Conservation (phyloP, 805 yeast species). For the Suhomyces kilbournensis region DNA sequence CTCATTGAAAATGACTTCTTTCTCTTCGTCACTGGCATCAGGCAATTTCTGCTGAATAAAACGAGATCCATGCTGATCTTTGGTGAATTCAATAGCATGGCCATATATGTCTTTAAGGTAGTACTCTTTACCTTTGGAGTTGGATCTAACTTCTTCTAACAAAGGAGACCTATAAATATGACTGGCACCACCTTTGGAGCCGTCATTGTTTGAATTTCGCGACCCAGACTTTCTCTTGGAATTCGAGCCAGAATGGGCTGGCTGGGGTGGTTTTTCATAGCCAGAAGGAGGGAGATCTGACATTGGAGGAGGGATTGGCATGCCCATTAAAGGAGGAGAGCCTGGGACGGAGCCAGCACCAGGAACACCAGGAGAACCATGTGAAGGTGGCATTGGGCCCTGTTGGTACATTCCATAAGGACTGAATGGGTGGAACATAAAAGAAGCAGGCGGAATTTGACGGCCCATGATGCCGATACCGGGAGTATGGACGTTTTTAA, state of each 20-base stretch:
- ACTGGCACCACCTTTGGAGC: conserved; percentile 18
- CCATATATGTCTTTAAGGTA: conserved; percentile 75
- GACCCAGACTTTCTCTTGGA: conserved; percentile 19
- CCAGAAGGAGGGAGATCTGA: conserved; percentile 6
- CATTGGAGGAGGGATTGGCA: conserved; percentile 3
- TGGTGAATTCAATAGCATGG: conserved; percentile 85
- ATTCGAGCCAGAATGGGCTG: conserved; percentile 1
- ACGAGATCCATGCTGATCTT: conserved; percentile 96
- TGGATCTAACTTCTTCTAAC: conserved; percentile 79
- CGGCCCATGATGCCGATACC: conserved; percentile 40
- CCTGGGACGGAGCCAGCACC: neutral
- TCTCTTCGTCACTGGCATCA: conserved; percentile 60
- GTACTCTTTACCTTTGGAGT: conserved; percentile 55
- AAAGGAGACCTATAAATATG: conserved; percentile 73
- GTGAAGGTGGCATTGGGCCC: conserved; percentile 5
- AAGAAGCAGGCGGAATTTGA: conserved; percentile 29
- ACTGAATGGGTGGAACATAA: conserved; percentile 49
- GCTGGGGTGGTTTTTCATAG: conserved; percentile 14
- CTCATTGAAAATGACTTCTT: conserved; percentile 80
- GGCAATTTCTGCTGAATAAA: conserved; percentile 89
- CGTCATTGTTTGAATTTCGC: conserved; percentile 8
- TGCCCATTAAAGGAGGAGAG: conserved; percentile 1
- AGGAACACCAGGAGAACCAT: neutral
- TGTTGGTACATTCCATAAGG: conserved; percentile 44
- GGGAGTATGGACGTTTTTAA: conserved; percentile 10